phyloP scores from a whole-genome alignment of 2,329 filamentous ascomycete genomes.

The Tolypocladium cylindrosporum region DNA sequence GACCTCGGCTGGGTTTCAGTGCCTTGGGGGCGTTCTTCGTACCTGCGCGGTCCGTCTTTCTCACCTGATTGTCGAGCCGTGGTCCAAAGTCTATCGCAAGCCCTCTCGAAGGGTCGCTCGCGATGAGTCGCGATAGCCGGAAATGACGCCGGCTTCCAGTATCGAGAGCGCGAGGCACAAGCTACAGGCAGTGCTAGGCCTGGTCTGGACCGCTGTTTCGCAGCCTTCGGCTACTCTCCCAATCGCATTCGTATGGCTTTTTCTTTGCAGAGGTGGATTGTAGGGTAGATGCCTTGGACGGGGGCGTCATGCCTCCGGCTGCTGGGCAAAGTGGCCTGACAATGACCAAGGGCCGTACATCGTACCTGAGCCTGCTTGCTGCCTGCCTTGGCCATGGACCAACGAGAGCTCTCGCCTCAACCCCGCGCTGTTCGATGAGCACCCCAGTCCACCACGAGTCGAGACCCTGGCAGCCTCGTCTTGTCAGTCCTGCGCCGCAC shows the following conservation, averaged over 20 bases:
- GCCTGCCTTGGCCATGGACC: neutral
- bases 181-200: neutral
- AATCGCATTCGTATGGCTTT: neutral
- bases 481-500: neutral
- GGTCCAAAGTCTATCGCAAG: neutral
- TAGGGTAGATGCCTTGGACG: neutral
- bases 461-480: neutral
- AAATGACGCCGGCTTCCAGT: neutral
- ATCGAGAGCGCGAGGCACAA: neutral
- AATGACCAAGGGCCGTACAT: neutral
- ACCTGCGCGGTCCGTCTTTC: neutral
- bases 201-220: neutral
- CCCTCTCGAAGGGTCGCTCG: neutral
- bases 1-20: neutral
- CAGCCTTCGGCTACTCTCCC: neutral
- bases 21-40: neutral
- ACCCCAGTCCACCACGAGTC: neutral
- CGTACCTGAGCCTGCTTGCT: too few relatives aligned
- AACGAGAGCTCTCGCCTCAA: neutral
- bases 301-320: neutral
- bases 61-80: too few relatives aligned
- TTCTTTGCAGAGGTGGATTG: neutral
- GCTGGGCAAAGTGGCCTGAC: neutral
- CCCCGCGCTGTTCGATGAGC: neutral
- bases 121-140: neutral